These are phyloP conservation scores for Colletotrichum eleusines DNA, from an alignment of 2,329 filamentous ascomycete genomes.

Conservation along the genomic window DNA sequence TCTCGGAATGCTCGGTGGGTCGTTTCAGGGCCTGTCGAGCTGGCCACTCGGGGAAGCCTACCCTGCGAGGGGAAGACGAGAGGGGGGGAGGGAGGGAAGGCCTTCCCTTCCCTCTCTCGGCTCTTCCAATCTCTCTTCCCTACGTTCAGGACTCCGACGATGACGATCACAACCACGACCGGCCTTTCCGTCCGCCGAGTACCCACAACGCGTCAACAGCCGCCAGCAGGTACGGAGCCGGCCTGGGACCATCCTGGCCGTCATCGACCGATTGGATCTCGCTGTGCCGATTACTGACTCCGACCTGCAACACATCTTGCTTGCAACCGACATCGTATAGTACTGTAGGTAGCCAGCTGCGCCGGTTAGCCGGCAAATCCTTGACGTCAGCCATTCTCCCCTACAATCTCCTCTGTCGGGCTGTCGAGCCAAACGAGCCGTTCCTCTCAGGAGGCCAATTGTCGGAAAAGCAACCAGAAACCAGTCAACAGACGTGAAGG, in stretches of 20 bases:
- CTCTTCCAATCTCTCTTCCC: background rate
- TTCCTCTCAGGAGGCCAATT: constrained; percentile 10
- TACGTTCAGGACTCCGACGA: background rate
- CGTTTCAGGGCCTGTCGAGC: constrained; percentile 37
- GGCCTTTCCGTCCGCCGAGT: background rate
- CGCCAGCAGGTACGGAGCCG: constrained; percentile 5
- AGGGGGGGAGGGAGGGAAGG: background rate
- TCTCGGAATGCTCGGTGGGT: constrained; percentile 31
- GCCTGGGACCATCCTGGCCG: constrained; percentile 13
- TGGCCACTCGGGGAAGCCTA: constrained; percentile 16
- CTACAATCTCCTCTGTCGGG: background rate
- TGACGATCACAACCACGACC: background rate
- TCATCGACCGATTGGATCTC: constrained; percentile 29
- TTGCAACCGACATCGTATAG: too few species aligned
- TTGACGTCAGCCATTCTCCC: constrained; percentile 19
- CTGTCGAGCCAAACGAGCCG: background rate
- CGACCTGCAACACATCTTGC: background rate
- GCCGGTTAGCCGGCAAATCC: constrained; percentile 27
- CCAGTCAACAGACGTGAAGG: background rate
- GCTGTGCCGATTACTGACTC: background rate
- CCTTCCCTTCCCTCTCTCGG: background rate
- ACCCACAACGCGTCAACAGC: constrained; percentile 5
- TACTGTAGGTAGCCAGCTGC: background rate
- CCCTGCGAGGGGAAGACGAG: constrained; percentile 2
- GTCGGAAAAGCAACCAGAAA: background rate